Conservation (phyloP, 352 stramenopile species). For the Globisporangium heterothallicum region DNA sequence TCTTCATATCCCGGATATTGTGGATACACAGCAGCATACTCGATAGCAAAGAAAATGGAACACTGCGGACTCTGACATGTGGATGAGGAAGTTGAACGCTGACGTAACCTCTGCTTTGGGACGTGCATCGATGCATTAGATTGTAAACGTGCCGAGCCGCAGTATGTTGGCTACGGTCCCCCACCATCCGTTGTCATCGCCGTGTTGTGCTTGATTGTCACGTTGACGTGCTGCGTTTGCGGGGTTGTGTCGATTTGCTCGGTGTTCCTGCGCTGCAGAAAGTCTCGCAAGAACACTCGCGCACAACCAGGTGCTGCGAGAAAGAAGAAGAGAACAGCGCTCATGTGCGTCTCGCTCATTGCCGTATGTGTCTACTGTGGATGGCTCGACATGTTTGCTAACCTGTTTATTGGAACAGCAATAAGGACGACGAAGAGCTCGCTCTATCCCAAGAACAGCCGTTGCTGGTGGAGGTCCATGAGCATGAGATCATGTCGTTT, state of each 20-base stretch:
- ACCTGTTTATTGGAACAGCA: background rate
- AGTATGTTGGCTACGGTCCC: constrained; percentile 78
- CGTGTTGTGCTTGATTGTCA: constrained; percentile 77
- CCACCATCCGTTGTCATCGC: constrained; percentile 78
- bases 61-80: too few relatives aligned
- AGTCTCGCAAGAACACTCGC: background rate
- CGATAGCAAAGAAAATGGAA: too few relatives aligned
- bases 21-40: too few relatives aligned
- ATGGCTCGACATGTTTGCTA: background rate
- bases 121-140: constrained; percentile 32
- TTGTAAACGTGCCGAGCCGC: constrained; percentile 62
- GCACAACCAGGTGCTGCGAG: constrained; percentile 7
- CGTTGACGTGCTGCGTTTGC: constrained; percentile 77
- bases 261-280: constrained; percentile 44
- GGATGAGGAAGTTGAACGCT: background rate
- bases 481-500: constrained; percentile 50
- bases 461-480: constrained; percentile 39
- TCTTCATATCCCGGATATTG: too few relatives aligned
- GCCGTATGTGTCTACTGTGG: background rate
- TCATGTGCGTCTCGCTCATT: constrained; percentile 14
- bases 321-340: constrained; percentile 27
- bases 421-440: constrained; percentile 30
- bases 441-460: constrained; percentile 40
- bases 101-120: too few relatives aligned
- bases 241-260: constrained; percentile 74